Base-by-base conservation (phyloP, 2,329 filamentous ascomycete species). In the Geosmithia flava region DNA sequence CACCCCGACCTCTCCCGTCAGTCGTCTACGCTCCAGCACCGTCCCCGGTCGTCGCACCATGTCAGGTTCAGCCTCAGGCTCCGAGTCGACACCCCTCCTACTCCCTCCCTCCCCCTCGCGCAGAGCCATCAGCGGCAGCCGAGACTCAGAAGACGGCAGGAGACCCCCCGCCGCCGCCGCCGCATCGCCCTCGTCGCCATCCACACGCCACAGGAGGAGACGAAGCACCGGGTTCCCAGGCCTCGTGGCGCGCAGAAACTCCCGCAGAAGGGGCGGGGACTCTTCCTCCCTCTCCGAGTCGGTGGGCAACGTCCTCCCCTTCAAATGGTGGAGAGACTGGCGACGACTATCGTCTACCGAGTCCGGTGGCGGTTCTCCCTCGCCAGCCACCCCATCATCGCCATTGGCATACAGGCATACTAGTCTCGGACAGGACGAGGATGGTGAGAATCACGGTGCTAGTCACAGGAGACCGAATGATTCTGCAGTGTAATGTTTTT, bases 201-300 rank as follows among this genome's bases (percentile, higher is more conserved):
- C n/a, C n/a, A n/a, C n/a, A n/a, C 23, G 23, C 23, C 17, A 50
- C 54, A 37, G 44, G 33, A 6, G 33, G 33, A 66, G 78, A 53
- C 77, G 73, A 55, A 81, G 77, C 16, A 81, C 76, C 0, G 78
- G 78, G 0, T 82, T 83, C 51, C 77, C 76, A 0, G 76, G 78
- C 0, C 78, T 82, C 48, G 75, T 71, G 5, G 76, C 78, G 6
- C 67, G 77, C 40, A 67, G 67, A 45, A 62, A 66, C 33, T 59
- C 65, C 17, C 59, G 65, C 44, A 66, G 63, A 50, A 66, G 62
- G 44, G 23, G 23, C 23, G 8, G 23, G 8, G 23, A 8, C 2
- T 11, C 15, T 11, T 3, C 33, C 11, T 37, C 33, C 33, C 54
- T 75, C 1, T 76, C 78, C 44, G 72, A 74, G 15, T 68, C 74